Percentiles rank a stretch among this genome's conserved stretches.
Evolutionary conservation across 2,329 filamentous ascomycete species (phyloP).

Genomic region (Fusarium ambrosium): DNA sequence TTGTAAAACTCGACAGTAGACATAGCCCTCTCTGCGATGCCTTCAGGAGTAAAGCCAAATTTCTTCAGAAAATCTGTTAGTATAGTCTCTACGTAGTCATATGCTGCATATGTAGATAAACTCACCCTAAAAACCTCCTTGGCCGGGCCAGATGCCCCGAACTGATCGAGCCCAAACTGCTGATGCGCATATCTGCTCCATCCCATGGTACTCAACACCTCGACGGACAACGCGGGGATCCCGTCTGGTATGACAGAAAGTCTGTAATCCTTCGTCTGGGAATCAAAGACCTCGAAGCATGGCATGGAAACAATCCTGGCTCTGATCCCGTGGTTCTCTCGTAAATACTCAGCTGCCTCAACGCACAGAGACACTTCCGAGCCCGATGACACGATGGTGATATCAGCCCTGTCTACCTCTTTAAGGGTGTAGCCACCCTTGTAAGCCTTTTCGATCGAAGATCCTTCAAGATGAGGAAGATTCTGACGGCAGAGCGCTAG

Average conservation of each 20-base stretch:
- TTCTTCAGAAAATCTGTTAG: slow-evolving; percentile 68
- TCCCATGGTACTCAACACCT: slow-evolving; percentile 96
- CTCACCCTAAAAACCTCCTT: slow-evolving; percentile 95
- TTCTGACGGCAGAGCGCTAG: slow-evolving; percentile 97
- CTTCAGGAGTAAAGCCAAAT: slow-evolving; percentile 99
- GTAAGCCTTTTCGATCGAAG: slow-evolving; percentile 86
- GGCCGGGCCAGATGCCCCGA: slow-evolving; percentile 97
- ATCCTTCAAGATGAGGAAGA: slow-evolving; percentile 96
- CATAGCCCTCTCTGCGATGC: slow-evolving; percentile 92
- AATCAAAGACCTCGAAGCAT: slow-evolving; percentile 97
- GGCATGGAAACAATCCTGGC: slow-evolving; percentile 95
- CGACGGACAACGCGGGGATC: slow-evolving; percentile 91
- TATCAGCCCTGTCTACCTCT: slow-evolving; percentile 84
- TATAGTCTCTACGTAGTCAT: too few species aligned
- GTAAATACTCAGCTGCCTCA: slow-evolving; percentile 91
- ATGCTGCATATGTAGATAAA: slow-evolving; percentile 40
- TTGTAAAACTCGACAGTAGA: slow-evolving; percentile 98
- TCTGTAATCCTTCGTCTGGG: slow-evolving; percentile 93
- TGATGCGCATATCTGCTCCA: slow-evolving; percentile 99
- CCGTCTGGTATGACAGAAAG: slow-evolving; percentile 93
- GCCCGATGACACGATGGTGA: slow-evolving; percentile 94
- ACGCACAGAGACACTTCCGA: slow-evolving; percentile 96
- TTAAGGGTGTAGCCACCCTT: slow-evolving; percentile 96
- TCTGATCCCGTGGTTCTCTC: slow-evolving; percentile 88
- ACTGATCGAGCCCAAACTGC: slow-evolving; percentile 99